These are phyloP conservation scores for Phytophthora citricola DNA, from an alignment of 352 stramenopile species.

Conservation along the genomic window DNA sequence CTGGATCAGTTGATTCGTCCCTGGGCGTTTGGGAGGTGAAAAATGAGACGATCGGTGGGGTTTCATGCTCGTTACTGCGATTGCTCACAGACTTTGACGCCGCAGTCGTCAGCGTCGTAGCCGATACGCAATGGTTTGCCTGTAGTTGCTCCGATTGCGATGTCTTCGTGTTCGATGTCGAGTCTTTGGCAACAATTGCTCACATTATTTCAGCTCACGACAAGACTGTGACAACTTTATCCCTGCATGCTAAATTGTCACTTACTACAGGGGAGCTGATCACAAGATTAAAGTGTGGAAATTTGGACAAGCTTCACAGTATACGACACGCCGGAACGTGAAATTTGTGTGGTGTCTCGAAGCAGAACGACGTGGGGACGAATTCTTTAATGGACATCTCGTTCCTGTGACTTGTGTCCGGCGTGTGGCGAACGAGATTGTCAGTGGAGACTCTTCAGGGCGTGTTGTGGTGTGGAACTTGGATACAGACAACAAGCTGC, in stretches of 20 bases:
- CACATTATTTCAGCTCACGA: constrained; percentile 64
- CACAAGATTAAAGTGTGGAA: constrained; percentile 74
- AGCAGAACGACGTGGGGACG: constrained; percentile 41
- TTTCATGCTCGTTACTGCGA: constrained; percentile 47
- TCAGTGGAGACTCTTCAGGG: constrained; percentile 70
- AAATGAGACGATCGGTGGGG: constrained; percentile 60
- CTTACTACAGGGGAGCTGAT: constrained; percentile 70
- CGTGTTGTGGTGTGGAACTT: constrained; percentile 77
- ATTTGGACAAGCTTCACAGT: constrained; percentile 31
- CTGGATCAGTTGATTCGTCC: constrained; percentile 66
- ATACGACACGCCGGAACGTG: constrained; percentile 41
- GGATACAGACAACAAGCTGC: constrained; percentile 64
- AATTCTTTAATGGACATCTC: constrained; percentile 63
- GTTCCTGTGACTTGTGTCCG: constrained; percentile 62
- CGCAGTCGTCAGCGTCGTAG: constrained; percentile 70
- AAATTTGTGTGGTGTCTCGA: constrained; percentile 50
- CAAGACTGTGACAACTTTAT: constrained; percentile 54
- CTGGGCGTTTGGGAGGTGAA: constrained; percentile 75
- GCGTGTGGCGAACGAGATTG: constrained; percentile 72
- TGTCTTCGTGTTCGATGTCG: constrained; percentile 71
- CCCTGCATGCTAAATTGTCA: constrained; percentile 45
- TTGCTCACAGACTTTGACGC: constrained; percentile 79
- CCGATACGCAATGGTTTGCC: constrained; percentile 58
- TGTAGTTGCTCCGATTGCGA: constrained; percentile 75
- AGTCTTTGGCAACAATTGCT: constrained; percentile 47